A percentile compares a stretch with the other conserved stretches of the same genome.
Conservation (phyloP, 1,284 basidiomycete species). For the Malassezia japonica region DNA sequence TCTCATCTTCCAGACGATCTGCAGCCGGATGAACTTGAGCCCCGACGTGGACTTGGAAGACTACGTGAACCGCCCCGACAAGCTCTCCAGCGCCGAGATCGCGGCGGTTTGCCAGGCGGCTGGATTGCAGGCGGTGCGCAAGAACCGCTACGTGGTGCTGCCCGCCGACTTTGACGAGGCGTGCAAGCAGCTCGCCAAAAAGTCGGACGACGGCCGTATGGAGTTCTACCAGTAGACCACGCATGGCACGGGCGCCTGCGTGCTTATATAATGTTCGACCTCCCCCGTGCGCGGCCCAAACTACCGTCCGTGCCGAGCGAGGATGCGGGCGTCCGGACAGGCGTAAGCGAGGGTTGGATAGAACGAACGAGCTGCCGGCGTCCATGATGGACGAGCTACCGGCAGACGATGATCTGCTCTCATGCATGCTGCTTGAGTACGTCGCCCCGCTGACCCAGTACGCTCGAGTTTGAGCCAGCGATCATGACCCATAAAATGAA, state of each 20-base stretch:
- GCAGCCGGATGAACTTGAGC: conserved; percentile 92
- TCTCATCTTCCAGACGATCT: conserved; percentile 95
- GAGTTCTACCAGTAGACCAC: conserved; percentile 42
- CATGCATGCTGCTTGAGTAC: conserved; percentile 44
- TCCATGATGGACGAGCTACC: conserved; percentile 41
- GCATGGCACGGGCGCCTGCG: background rate
- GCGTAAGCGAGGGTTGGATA: too few species aligned
- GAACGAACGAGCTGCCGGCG: background rate
- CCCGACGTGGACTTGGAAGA: conserved; percentile 98
- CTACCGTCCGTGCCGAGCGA: too few species aligned
- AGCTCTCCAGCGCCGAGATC: conserved; percentile 89
- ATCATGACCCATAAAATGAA: conserved; percentile 49
- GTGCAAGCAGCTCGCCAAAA: conserved; percentile 46
- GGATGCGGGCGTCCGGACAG: too few species aligned
- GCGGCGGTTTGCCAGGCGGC: conserved; percentile 92
- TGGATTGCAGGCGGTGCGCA: conserved; percentile 92
- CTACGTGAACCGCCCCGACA: conserved; percentile 92
- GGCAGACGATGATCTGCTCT: conserved; percentile 45
- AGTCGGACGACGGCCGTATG: conserved; percentile 42
- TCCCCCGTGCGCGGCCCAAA: too few species aligned
- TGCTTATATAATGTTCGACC: conserved; percentile 17
- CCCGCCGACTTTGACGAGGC: conserved; percentile 81
- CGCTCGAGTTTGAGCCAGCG: conserved; percentile 44
- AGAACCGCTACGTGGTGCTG: conserved; percentile 92
- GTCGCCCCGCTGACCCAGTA: conserved; percentile 20